Evolutionary conservation across 108 stramenopile species (phyloP).

Genomic region (Nitzschia inconspicua): DNA sequence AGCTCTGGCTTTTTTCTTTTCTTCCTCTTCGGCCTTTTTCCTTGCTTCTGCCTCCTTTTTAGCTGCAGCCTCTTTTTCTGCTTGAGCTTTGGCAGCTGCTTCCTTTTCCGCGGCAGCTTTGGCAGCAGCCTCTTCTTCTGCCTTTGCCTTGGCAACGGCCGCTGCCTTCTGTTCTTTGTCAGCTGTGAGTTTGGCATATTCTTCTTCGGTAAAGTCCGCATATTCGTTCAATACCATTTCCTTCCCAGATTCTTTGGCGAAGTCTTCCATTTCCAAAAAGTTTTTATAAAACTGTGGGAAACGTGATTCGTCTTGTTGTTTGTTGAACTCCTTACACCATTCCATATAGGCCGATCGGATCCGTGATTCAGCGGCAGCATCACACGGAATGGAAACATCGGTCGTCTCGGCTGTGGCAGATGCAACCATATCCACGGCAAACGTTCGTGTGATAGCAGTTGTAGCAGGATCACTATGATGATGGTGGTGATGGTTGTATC

Average conservation of each 20-base stretch:
- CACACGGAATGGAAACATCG: constrained; percentile 73
- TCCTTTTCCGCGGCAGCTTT: constrained; percentile 55
- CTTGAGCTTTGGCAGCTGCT: constrained; percentile 16
- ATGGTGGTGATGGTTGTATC: too few species aligned
- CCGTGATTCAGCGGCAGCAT: constrained; percentile 84
- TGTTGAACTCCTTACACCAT: constrained; percentile 82
- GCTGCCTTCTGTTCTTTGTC: constrained; percentile 45
- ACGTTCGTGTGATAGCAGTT: neutral
- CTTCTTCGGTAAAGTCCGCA: constrained; percentile 76
- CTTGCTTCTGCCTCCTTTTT: constrained; percentile 15
- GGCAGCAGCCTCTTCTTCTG: neutral
- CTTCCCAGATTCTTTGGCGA: constrained; percentile 68
- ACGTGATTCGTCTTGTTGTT: constrained; percentile 61
- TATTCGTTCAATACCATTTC: constrained; percentile 78
- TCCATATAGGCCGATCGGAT: constrained; percentile 78
- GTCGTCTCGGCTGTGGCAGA: constrained; percentile 1
- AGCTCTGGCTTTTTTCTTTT: constrained; percentile 5
- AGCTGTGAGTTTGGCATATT: constrained; percentile 42
- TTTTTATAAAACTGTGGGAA: constrained; percentile 73
- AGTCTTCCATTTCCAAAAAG: constrained; percentile 84
- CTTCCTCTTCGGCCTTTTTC: constrained; percentile 19
- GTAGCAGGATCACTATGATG: too few species aligned
- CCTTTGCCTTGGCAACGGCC: constrained; percentile 43
- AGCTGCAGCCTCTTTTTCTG: constrained; percentile 23
- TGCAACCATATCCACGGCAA: constrained; percentile 14